Evolutionary conservation across 2,329 filamentous ascomycete species (phyloP).

Genomic region (Penicillium sp.): DNA sequence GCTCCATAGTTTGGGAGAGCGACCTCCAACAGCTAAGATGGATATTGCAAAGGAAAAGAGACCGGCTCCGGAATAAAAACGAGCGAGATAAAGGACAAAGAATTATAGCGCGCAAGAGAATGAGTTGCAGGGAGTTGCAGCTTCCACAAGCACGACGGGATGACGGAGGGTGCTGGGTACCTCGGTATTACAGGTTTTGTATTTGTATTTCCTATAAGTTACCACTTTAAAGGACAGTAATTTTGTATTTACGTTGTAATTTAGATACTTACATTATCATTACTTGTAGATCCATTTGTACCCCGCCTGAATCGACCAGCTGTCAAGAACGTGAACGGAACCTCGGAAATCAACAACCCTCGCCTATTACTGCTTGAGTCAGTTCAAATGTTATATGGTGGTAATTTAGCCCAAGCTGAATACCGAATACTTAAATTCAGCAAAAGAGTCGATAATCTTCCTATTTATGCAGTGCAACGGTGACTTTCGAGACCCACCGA

Average conservation of each 20-base stretch:
- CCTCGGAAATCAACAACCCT: neutral
- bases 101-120: constrained; percentile 9
- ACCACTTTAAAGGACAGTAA: accelerated
- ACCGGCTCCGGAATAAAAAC: constrained; percentile 18
- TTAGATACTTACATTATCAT: neutral
- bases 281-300: neutral
- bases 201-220: neutral
- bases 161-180: constrained; percentile 18
- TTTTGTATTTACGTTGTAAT: neutral
- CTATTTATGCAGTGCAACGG: neutral
- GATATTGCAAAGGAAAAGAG: constrained; percentile 13
- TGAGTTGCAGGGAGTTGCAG: constrained; percentile 21
- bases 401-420: neutral
- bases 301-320: constrained; percentile 26
- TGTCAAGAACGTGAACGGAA: constrained; percentile 20
- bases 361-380: neutral
- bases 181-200: constrained; percentile 6
- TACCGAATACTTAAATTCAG: neutral
- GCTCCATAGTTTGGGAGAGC: constrained; percentile 33
- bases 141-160: constrained; percentile 17
- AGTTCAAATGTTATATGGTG: neutral
- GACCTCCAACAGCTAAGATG: constrained; percentile 1
- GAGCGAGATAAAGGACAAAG: constrained; percentile 6
- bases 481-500: neutral
- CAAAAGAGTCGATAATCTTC: neutral